Base-by-base conservation (phyloP, 2,329 filamentous ascomycete species). In the Fusarium citri region DNA sequence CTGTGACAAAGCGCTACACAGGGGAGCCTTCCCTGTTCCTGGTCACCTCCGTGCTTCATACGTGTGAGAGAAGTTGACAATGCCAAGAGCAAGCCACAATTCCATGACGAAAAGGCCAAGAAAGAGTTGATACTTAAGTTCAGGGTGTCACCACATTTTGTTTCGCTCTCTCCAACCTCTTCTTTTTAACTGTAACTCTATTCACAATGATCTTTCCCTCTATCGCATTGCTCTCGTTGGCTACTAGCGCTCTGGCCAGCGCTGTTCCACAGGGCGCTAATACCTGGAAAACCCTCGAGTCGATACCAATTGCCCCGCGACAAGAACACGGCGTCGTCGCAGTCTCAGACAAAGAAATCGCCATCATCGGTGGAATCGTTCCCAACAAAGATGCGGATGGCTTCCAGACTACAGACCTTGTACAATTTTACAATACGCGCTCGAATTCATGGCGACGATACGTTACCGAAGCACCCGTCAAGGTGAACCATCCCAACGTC, bases 401-500 rank as follows among this genome's bases (percentile, higher is more conserved):
- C 2, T 50, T 48, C 16, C 53, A 56, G 15, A 78, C 74, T 10
- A 77, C 76, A 22, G 55, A 50, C 10, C 60, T 77, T 4, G 45
- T 79, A 16, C 78, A 80, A 31, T 62, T 76, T n/a, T 81, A 80
- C 65, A 71, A 77, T 37, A 72, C 76, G n/a, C 54, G 69, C 3
- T 64, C 60, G 16, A 69, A 79, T 47, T 72, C 69, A 18, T 82
- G 79, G 78, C 55, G 48, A 72, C 54, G 48, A 12, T 48, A 51
- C 3, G 74, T 66, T 3, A 68, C 78, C 0, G 69, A 76, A 7
- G 57, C 78, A 0, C 81, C 81, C 0, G 45, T 74, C 0, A 46
- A 71, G 8, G 63, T 80, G 5, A 82, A 81, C 49, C 80, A 83
- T 55, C 72, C 76, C 47, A 83, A 83, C 53, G 77, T 75, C 22